Evolutionary conservation across 306 rosid genomes (phyloP).

Genomic region (Canavalia gladiata): DNA sequence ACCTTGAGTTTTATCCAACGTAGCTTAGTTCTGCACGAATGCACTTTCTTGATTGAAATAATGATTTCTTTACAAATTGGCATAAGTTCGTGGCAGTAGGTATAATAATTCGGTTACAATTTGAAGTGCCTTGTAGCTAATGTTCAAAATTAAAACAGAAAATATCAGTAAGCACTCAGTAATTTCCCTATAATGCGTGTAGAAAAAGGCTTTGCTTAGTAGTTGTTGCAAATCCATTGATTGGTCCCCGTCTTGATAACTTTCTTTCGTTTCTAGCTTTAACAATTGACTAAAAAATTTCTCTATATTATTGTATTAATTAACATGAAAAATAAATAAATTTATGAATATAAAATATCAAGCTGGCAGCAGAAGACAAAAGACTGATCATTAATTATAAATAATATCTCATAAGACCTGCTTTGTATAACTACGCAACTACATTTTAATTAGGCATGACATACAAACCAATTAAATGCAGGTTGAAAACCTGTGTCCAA

Average conservation of each 20-base stretch:
- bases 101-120: not conserved
- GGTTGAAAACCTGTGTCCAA: no score
- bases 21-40: not conserved
- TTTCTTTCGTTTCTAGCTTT: no score
- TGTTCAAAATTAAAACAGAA: not conserved
- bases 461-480: not conserved
- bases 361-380: not conserved
- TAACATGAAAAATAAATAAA: not conserved
- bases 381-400: not conserved
- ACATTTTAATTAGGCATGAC: no score
- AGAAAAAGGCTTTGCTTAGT: no score
- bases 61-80: slow-evolving; percentile 23
- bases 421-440: no score
- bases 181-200: not conserved
- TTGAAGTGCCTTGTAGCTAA: not conserved
- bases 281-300: no score
- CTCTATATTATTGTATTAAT: not conserved
- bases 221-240: no score
- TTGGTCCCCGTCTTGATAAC: no score
- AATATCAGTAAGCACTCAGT: not conserved
- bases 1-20: not conserved
- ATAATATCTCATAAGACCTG: no score
- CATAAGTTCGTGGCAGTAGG: not conserved
- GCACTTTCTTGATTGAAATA: slow-evolving; percentile 40
- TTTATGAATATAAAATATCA: not conserved